Evolutionary conservation across 2,329 filamentous ascomycete species (phyloP).

Genomic region (Pseudocercospora pini-densiflorae): DNA sequence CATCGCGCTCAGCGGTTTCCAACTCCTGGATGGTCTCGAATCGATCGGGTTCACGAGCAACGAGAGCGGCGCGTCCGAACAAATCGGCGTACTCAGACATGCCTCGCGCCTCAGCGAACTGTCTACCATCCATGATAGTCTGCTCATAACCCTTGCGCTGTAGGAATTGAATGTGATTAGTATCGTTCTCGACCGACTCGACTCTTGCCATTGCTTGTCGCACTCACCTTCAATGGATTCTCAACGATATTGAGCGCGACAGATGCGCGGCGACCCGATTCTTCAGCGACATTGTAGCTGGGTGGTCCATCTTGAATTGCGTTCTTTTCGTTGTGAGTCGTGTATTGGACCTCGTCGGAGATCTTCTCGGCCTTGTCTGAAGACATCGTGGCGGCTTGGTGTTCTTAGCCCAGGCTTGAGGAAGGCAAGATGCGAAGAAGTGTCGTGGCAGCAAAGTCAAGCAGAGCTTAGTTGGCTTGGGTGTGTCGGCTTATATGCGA

Average conservation of each 20-base stretch:
- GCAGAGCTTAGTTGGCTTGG: background rate
- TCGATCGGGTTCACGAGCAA: slow-evolving; percentile 70
- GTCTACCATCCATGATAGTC: slow-evolving; percentile 39
- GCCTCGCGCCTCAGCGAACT: slow-evolving; percentile 39
- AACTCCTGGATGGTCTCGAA: slow-evolving; percentile 68
- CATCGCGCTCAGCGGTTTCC: slow-evolving; percentile 61
- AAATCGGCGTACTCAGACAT: slow-evolving; percentile 45
- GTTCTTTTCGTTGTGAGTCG: slow-evolving; percentile 25
- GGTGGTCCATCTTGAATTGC: background rate
- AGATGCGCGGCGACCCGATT: slow-evolving; percentile 43
- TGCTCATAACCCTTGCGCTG: slow-evolving; percentile 42
- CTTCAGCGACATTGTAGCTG: slow-evolving; percentile 4
- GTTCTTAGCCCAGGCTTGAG: background rate
- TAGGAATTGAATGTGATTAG: background rate
- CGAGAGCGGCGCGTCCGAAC: slow-evolving; percentile 59
- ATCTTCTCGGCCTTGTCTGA: slow-evolving; percentile 14
- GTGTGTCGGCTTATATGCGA: slow-evolving; percentile 1
- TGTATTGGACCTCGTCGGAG: slow-evolving; percentile 15
- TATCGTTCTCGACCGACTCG: background rate
- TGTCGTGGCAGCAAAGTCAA: slow-evolving; percentile 2
- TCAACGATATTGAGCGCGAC: slow-evolving; percentile 53
- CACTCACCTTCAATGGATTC: slow-evolving; percentile 51
- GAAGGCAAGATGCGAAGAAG: background rate
- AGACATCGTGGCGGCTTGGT: slow-evolving; percentile 10
- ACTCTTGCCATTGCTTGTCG: background rate